Base-by-base conservation (phyloP, 2,329 filamentous ascomycete species). In the Ascomycota sp. region DNA sequence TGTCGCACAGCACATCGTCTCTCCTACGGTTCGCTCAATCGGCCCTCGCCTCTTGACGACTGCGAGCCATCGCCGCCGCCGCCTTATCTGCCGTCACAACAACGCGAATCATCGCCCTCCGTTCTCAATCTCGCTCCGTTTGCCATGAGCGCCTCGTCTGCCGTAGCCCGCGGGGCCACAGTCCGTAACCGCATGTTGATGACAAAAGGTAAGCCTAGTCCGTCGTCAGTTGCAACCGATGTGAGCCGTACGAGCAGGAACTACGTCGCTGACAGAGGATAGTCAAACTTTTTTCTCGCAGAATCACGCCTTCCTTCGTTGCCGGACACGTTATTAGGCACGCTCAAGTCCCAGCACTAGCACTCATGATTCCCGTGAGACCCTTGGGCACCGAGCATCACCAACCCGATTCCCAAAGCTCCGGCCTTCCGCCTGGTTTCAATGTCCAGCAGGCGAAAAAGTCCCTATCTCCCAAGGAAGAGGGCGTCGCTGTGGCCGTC, bases 371-470 rank as follows among this genome's bases (percentile, higher is more conserved):
- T 31, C 67, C 69, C 12, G 45, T 59, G 33, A 64, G 70, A 44
- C 50, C 52, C 41, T 55, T 72, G 41, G 59, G 63, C 28, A 75
- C 70, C 41, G 67, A 73, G 34, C 61, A 66, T 37, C 66, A 70
- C 47, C 57, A 58, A 32, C 50, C 62, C 31, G 55, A 61, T 35
- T 48, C 54, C 19, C 52, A 53, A 23, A 57, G 65, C 30, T 60
- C 64, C 32, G 73, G 68, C 29, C 85, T 82, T 27, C 85, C 85
- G 33, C 85, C 83, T 10, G 85, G 85, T 20, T 94, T 93, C 61
- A 85, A 89, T 48, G 62, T 79, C n/a, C 75, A 86, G 45, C 65
- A 82, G 57, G 85, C 85, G 40, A 86, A 83, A 66, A 86, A 83
- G 49, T 79, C 83, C 9, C 59, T 89, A 28, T 55, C 71, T 2